Evolutionary conservation across 768 basidiomycete species (phyloP).

Genomic region (Vararia minispora): DNA sequence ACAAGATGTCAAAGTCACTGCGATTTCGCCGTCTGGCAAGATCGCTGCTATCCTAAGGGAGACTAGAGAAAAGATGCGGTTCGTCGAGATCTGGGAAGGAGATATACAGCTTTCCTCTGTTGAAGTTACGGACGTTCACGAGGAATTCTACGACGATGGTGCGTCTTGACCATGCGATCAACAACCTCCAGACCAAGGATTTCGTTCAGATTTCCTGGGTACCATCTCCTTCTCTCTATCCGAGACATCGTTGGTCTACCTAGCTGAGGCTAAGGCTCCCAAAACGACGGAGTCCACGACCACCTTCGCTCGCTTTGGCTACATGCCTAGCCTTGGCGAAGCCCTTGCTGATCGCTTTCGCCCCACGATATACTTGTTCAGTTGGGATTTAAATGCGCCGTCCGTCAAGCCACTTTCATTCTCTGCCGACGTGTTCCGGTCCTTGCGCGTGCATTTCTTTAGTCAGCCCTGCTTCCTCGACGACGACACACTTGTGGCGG

Average conservation of each 20-base stretch:
- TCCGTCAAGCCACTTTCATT: constrained; percentile 2
- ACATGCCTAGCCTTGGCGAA: constrained; percentile 11
- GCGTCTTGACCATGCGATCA: neutral
- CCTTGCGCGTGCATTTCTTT: too few species aligned
- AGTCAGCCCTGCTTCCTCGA: constrained; percentile 10
- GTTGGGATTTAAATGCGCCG: constrained; percentile 3
- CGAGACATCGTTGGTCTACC: constrained; percentile 12
- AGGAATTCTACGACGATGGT: constrained; percentile 20
- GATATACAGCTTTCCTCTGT: constrained; percentile 11
- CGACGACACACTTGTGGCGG: constrained; percentile 16
- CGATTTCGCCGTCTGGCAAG: constrained; percentile 16
- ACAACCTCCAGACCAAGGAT: neutral
- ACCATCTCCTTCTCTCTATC: constrained; percentile 11
- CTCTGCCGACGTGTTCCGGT: neutral
- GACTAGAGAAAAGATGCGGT: constrained; percentile 15
- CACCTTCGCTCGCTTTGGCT: constrained; percentile 9
- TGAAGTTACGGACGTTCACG: constrained; percentile 16
- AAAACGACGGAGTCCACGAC: constrained; percentile 6
- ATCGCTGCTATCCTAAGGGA: constrained; percentile 17
- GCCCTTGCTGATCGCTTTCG: constrained; percentile 8
- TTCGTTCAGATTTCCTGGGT: constrained; percentile 8
- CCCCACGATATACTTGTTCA: constrained; percentile 8
- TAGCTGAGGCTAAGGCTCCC: constrained; percentile 11
- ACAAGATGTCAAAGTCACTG: constrained; percentile 11
- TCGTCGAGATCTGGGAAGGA: constrained; percentile 20